phyloP scores from a whole-genome alignment of 805 yeast genomes.

The Candida sakaeoensis region DNA sequence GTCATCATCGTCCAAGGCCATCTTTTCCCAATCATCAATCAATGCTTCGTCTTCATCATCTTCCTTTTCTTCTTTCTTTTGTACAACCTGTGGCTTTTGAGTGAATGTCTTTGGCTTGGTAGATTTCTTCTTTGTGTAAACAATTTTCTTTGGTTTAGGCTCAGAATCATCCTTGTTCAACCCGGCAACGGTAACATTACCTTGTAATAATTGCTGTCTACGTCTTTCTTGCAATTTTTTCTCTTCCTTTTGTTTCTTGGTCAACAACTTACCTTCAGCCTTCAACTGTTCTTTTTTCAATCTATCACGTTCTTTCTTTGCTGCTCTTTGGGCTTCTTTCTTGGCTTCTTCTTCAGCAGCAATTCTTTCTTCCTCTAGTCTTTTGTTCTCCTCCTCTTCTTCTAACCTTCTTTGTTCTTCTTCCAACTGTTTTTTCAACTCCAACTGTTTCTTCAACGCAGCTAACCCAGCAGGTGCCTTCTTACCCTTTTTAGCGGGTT shows the following conservation, averaged over 20 bases:
- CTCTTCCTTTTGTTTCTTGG: conserved; percentile 94
- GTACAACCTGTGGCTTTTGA: conserved; percentile 22
- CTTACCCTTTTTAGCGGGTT: conserved; percentile 56
- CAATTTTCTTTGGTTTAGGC: conserved; percentile 60
- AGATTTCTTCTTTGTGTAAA: conserved; percentile 71
- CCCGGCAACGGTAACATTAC: conserved; percentile 73
- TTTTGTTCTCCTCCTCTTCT: conserved; percentile 58
- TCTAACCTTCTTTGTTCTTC: conserved; percentile 72
- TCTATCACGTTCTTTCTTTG: conserved; percentile 84
- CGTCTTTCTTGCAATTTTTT: conserved; percentile 83
- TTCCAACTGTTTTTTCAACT: conserved; percentile 81
- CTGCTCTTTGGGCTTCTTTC: conserved; percentile 53
- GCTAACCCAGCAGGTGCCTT: conserved; percentile 90
- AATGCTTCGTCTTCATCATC: conserved; percentile 48
- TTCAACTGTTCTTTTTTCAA: conserved; percentile 85
- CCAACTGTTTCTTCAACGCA: conserved; percentile 85
- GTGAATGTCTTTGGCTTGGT: conserved; percentile 36
- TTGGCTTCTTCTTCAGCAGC: conserved; percentile 62
- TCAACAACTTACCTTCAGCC: conserved; percentile 91
- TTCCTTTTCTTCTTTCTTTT: conserved; percentile 19
- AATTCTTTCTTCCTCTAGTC: conserved; percentile 48
- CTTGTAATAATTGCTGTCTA: conserved; percentile 77
- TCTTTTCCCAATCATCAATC: conserved; percentile 83
- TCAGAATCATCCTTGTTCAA: conserved; percentile 35
- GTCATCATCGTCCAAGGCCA: conserved; percentile 60